phyloP scores from a whole-genome alignment of 495 filamentous ascomycete species.

The Annulohypoxylon bovei region DNA sequence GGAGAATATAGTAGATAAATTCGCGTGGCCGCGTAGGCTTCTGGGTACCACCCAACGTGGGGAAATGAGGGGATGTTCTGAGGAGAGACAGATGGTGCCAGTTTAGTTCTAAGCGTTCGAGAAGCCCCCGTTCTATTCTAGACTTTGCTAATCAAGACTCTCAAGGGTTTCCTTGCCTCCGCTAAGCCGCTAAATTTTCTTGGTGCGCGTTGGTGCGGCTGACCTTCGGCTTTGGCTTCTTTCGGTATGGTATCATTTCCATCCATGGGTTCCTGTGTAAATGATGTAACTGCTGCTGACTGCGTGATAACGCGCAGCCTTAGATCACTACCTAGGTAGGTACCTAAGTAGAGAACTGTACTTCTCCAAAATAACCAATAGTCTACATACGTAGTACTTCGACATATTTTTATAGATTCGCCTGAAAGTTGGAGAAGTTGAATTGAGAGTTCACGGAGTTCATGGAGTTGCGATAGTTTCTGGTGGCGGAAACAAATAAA shows the following conservation, averaged over 20 bases:
- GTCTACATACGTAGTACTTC: not conserved
- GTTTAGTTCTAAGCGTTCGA: constrained; percentile 6
- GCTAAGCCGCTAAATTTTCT: constrained; percentile 2
- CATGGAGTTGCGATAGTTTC: too few species aligned
- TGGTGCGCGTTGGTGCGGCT: constrained; percentile 17
- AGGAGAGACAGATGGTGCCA: not conserved
- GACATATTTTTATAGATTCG: too few species aligned
- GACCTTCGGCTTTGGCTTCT: constrained; percentile 27
- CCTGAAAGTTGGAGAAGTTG: not conserved
- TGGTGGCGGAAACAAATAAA: not conserved
- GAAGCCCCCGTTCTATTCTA: constrained; percentile 17
- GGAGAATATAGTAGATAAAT: not conserved
- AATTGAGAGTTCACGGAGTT: not conserved
- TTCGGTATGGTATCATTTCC: constrained; percentile 18
- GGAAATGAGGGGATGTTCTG: constrained; percentile 23
- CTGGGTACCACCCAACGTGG: constrained; percentile 2
- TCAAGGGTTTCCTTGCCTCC: not conserved
- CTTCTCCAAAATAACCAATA: too few species aligned
- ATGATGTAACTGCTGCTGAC: constrained; percentile 27
- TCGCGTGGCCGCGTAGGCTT: constrained; percentile 6
- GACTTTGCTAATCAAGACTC: not conserved
- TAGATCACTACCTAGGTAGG: not conserved
- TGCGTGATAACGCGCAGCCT: constrained; percentile 6
- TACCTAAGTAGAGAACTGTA: too few species aligned
- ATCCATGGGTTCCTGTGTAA: not conserved